Percentiles rank a stretch among this genome's conserved stretches.
Conservation (phyloP, 305 asterid species). For the Solanum hybrid region DNA sequence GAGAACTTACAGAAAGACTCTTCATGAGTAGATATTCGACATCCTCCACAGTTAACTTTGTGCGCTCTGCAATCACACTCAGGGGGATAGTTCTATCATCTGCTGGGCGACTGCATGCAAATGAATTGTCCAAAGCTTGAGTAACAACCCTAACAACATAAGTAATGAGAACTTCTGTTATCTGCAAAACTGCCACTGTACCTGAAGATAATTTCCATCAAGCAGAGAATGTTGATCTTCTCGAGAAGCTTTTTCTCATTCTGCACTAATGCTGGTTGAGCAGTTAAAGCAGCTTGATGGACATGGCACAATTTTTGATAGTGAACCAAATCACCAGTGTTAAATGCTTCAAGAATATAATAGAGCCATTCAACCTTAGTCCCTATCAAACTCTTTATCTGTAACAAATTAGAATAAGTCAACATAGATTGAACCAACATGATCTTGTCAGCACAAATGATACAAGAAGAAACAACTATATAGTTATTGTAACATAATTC, state of each 20-base stretch:
- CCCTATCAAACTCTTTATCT: slow-evolving; percentile 54
- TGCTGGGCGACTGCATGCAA: slow-evolving; percentile 57
- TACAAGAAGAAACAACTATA: background rate
- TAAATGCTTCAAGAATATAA: slow-evolving; percentile 72
- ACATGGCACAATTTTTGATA: slow-evolving; percentile 70
- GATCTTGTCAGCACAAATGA: background rate
- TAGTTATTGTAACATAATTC: background rate
- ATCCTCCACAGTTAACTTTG: slow-evolving; percentile 61
- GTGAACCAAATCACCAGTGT: slow-evolving; percentile 63
- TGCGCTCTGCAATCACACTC: slow-evolving; percentile 51
- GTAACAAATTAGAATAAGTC: slow-evolving; percentile 12
- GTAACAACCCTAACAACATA: background rate
- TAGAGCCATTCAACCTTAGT: slow-evolving; percentile 74
- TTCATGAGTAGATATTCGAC: slow-evolving; percentile 76
- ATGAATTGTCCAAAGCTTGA: background rate
- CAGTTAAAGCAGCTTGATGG: slow-evolving; percentile 54
- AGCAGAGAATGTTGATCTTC: slow-evolving; percentile 73
- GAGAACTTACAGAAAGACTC: slow-evolving; percentile 67
- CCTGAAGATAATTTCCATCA: slow-evolving; percentile 83
- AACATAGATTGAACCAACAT: background rate
- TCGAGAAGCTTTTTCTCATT: slow-evolving; percentile 71
- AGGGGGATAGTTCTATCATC: slow-evolving; percentile 75
- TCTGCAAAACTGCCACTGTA: slow-evolving; percentile 2
- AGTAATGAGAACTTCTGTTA: background rate
- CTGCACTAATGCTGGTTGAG: slow-evolving; percentile 75